Conservation (phyloP, 805 yeast genomes). For the Candida succiphila region DNA sequence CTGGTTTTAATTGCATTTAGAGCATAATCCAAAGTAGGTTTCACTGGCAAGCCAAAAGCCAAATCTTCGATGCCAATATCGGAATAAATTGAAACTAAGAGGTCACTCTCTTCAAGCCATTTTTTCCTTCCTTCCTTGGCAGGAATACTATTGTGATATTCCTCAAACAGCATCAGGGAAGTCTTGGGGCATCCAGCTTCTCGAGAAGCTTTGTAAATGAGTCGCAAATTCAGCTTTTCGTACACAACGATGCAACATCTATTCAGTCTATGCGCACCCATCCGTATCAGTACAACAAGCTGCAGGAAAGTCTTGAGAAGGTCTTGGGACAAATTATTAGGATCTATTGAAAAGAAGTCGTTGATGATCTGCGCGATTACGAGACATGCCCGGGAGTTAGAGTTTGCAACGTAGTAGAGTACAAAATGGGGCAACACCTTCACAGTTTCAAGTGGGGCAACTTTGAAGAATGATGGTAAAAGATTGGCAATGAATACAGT, state of each 20-base stretch:
- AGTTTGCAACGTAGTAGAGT: slow-evolving; percentile 15
- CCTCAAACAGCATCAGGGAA: slow-evolving; percentile 40
- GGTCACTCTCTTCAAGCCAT: slow-evolving; percentile 10
- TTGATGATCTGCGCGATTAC: slow-evolving; percentile 11
- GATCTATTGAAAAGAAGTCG: slow-evolving; percentile 12
- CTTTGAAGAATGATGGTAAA: no score
- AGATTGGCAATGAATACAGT: no score
- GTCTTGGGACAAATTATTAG: slow-evolving; percentile 3
- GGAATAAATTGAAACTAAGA: slow-evolving; percentile 31
- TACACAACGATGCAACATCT: slow-evolving; percentile 21
- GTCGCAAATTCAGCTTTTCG: slow-evolving; percentile 18
- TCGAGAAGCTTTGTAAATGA: slow-evolving; percentile 23
- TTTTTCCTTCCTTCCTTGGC: background rate
- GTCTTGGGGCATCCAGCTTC: slow-evolving; percentile 26
- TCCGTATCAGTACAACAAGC: slow-evolving; percentile 25
- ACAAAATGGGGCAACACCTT: slow-evolving; percentile 20
- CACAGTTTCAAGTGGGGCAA: no score
- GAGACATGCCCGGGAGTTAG: slow-evolving; percentile 9
- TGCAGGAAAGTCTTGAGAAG: slow-evolving; percentile 18
- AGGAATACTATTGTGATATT: slow-evolving; percentile 15
- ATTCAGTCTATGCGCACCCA: slow-evolving; percentile 25
- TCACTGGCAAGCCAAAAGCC: slow-evolving; percentile 52
- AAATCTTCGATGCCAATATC: slow-evolving; percentile 55
- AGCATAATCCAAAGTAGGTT: slow-evolving; percentile 44
- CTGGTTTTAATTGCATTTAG: slow-evolving; percentile 27